Evolutionary conservation across 257 asterid genomes (phyloP), one percentile per base, ranked within the genome.

Genomic region (Gynochthodes officinalis): DNA sequence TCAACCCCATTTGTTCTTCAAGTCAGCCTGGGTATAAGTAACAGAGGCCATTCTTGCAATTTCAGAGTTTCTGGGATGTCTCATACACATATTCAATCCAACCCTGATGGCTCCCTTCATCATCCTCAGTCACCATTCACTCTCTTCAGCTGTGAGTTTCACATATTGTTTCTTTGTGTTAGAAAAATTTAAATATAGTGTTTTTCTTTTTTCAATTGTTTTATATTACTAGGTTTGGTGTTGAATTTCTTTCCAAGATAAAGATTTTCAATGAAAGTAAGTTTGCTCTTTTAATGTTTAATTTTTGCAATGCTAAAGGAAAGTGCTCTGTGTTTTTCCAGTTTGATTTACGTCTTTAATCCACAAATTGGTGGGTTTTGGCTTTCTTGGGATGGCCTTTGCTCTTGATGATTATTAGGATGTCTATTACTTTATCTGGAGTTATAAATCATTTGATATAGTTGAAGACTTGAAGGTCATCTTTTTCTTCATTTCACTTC

Each of bases 11-110:
- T 27, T 67, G n/a, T 30, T 72, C 64, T 43, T 67, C 65, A 28
- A 55, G 55, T 55, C 50, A 59, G 63, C 82, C 48, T 67, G 69
- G 43, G 14, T 80, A 49, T n/a, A n/a, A n/a, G 54, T 75, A 84
- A 79, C 49, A 83, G 75, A 67, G 74, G 78, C 44, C 79, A 76
- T 75, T 53, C 71, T 61, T 79, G 48, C 72, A 58, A 21, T 23
- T 46, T 64, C 67, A 76, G 86, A 73, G 84, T 86, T 83, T 74
- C 80, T 44, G 78, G 81, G 72, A 89, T 88, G 96, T 82, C 96
- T 52, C 74, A 69, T 73, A 40, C 82, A 62, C 87, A 83, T 72
- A 73, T 86, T 3, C 85, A 86, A 52, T 80, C 95, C 70, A 86
- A 67, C 60, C 85, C 87, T 18, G 87, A 80, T 78, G 91, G 82